Evolutionary conservation across 2,329 filamentous ascomycete species (phyloP).

Genomic region (Talaromyces verruculosus): DNA sequence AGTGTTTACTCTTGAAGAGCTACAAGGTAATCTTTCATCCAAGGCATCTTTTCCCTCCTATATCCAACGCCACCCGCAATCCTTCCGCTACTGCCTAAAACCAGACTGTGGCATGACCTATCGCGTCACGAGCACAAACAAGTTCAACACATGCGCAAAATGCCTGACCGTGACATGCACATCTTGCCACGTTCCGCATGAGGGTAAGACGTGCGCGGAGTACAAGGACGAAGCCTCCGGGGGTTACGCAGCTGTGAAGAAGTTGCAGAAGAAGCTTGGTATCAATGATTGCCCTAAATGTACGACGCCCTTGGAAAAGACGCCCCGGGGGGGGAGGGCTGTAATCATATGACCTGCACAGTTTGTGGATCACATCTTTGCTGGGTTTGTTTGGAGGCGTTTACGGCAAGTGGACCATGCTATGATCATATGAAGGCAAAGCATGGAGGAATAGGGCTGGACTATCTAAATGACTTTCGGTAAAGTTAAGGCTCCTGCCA

Average conservation of each 20-base stretch:
- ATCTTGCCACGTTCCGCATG: conserved; percentile 27
- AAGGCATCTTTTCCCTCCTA: conserved; percentile 37
- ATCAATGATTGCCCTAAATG: conserved; percentile 32
- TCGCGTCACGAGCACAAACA: conserved; percentile 26
- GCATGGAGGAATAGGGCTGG: conserved; percentile 3
- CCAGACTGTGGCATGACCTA: conserved; percentile 49
- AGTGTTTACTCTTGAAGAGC: conserved; percentile 25
- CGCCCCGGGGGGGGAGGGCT: too few relatives aligned
- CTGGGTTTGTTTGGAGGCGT: conserved; percentile 28
- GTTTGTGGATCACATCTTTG: conserved; percentile 28
- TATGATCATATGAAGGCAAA: conserved; percentile 28
- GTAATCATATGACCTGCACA: conserved; percentile 25
- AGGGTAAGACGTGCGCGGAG: conserved; percentile 27
- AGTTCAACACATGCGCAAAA: conserved; percentile 32
- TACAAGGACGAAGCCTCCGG: conserved; percentile 28
- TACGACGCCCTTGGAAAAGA: conserved; percentile 28
- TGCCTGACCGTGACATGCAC: conserved; percentile 34
- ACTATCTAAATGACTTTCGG: background rate
- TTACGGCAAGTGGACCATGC: conserved; percentile 21
- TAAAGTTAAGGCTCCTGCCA: background rate
- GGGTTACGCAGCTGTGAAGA: conserved; percentile 22
- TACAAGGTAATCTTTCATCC: conserved; percentile 32
- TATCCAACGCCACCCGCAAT: conserved; percentile 33
- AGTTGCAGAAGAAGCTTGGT: conserved; percentile 23
- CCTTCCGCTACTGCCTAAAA: conserved; percentile 45